Evolutionary conservation across 2,329 filamentous ascomycete species (phyloP).

Genomic region (Aspergillus sp.): DNA sequence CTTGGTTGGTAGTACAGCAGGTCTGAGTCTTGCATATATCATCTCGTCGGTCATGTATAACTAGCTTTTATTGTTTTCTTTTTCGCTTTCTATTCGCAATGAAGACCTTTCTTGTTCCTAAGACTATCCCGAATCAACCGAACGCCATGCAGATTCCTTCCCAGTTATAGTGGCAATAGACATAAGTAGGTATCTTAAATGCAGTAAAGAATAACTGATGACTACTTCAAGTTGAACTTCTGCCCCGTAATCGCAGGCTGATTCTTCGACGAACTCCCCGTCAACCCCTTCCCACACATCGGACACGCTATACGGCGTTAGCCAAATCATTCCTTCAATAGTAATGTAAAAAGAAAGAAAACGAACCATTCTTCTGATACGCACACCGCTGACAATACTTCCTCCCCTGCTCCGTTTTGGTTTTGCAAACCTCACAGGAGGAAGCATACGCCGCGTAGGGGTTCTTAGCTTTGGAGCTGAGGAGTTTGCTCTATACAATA

Average conservation of each 20-base stretch:
- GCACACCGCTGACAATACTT: constrained; percentile 64
- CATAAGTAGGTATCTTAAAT: constrained; percentile 1
- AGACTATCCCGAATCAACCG: neutral
- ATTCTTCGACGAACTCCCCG: constrained; percentile 48
- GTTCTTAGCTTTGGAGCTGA: constrained; percentile 66
- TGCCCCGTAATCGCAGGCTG: constrained; percentile 61
- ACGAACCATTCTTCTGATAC: constrained; percentile 61
- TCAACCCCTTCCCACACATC: constrained; percentile 61
- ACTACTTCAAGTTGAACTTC: constrained; percentile 64
- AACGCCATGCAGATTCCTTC: constrained; percentile 17
- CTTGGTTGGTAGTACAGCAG: neutral
- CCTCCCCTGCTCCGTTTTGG: constrained; percentile 63
- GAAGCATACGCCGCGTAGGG: constrained; percentile 66
- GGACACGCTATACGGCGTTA: constrained; percentile 54
- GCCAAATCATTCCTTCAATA: constrained; percentile 17
- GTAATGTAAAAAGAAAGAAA: neutral
- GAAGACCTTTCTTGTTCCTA: neutral
- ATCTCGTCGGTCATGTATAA: constrained; percentile 41
- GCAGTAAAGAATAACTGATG: no score
- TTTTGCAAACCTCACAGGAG: constrained; percentile 63
- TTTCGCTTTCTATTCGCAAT: constrained; percentile 18
- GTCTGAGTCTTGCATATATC: constrained; percentile 38
- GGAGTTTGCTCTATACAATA: constrained; percentile 58
- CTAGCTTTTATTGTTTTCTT: constrained; percentile 31
- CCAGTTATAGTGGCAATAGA: neutral